Evolutionary conservation across 306 rosid genomes (phyloP).

Genomic region (Pachyrhizus erosus): DNA sequence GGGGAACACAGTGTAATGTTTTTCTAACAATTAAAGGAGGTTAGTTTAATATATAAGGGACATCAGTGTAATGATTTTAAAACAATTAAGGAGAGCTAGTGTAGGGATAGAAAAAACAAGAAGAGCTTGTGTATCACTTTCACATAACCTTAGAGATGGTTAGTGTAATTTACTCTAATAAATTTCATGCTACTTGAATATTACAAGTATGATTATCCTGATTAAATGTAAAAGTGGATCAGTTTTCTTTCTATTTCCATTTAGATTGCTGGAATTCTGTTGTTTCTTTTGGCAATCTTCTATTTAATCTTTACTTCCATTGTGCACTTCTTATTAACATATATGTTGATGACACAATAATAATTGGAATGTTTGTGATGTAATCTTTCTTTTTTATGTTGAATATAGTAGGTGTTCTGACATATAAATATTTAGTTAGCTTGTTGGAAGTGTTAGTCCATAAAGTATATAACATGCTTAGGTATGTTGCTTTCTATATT

Average conservation of each 20-base stretch:
- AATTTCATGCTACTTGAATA: conserved; percentile 6
- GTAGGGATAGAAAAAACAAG: no score
- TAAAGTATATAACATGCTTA: background rate
- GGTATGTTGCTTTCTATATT: conserved; percentile 42
- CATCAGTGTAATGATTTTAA: no score
- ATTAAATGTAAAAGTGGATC: conserved; percentile 26
- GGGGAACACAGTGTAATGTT: no score
- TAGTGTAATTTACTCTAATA: no score
- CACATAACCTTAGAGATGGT: no score
- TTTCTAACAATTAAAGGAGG: no score
- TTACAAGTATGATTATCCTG: conserved; percentile 21
- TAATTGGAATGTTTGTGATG: conserved; percentile 19
- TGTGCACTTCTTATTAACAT: conserved; percentile 8
- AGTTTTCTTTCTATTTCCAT: background rate
- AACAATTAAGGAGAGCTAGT: no score
- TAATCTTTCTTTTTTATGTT: conserved; percentile 1
- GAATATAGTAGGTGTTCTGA: conserved; percentile 26
- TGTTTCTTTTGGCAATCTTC: conserved; percentile 29
- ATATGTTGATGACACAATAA: conserved; percentile 6
- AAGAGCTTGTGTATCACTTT: no score
- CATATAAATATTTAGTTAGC: conserved; percentile 18
- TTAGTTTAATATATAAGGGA: no score
- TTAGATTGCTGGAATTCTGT: conserved; percentile 14
- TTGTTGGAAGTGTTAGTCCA: conserved; percentile 11
- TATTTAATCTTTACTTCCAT: background rate